Evolutionary conservation across 208 protist species (phyloP).

Genomic region (Acanthamoeba comandoni): DNA sequence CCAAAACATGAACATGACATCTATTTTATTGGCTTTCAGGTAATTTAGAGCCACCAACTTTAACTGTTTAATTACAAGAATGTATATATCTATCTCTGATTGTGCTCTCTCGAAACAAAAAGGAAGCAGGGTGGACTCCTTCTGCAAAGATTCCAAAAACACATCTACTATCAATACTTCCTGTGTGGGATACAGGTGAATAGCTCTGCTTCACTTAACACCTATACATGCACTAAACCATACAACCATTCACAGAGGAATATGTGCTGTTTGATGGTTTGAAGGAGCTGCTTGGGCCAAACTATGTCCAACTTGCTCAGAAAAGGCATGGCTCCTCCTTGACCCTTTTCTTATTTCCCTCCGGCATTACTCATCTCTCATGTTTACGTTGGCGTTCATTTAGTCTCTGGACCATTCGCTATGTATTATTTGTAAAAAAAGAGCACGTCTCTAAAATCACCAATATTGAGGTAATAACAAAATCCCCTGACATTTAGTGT

Average conservation of each 20-base stretch:
- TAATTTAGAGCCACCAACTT: neutral
- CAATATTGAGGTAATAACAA: constrained; percentile 41
- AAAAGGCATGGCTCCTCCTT: constrained; percentile 6
- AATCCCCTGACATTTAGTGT: too few species aligned
- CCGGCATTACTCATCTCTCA: too few species aligned
- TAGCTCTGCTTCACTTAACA: neutral
- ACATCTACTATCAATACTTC: constrained; percentile 52
- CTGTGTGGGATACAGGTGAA: constrained; percentile 54
- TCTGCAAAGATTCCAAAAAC: constrained; percentile 54
- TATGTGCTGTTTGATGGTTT: constrained; percentile 54
- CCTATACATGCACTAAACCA: neutral
- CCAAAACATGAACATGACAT: constrained; percentile 62
- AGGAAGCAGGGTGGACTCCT: constrained; percentile 60
- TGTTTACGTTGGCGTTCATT: neutral
- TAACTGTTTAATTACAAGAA: neutral
- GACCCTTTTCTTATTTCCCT: neutral
- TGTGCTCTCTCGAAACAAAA: too few species aligned
- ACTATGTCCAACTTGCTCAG: constrained; percentile 22
- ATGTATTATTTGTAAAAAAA: constrained; percentile 10
- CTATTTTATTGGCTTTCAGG: constrained; percentile 72
- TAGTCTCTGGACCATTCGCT: constrained; percentile 64
- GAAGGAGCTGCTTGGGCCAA: constrained; percentile 16
- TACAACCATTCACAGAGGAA: neutral
- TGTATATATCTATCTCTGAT: constrained; percentile 2
- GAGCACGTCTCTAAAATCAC: constrained; percentile 23